Evolutionary conservation across 1,284 basidiomycete genomes (phyloP).

Genomic region (Puccinia coronata): DNA sequence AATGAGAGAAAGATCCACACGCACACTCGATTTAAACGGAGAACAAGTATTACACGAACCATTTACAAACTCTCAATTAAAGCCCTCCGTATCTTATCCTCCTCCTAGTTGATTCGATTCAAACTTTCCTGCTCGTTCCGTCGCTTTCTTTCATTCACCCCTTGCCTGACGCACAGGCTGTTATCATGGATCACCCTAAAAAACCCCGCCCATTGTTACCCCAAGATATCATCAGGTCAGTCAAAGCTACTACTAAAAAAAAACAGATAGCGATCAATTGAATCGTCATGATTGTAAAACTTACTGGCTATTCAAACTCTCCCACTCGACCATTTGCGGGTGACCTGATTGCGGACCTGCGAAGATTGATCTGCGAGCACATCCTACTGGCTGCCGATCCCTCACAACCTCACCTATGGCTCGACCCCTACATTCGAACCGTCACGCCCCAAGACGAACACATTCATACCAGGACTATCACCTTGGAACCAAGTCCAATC

Average conservation of each 20-base stretch:
- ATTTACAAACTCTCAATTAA: background rate
- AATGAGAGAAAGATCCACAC: background rate
- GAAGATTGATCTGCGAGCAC: slow-evolving; percentile 38
- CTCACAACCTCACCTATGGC: slow-evolving; percentile 8
- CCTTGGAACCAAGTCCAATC: slow-evolving; percentile 12
- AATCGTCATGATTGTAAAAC: too few species aligned
- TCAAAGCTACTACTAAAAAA: background rate
- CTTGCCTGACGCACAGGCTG: too few species aligned
- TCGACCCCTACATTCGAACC: slow-evolving; percentile 26
- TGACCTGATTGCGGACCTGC: background rate
- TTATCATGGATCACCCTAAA: background rate
- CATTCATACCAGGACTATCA: background rate
- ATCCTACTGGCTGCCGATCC: slow-evolving; percentile 10
- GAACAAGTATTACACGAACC: background rate
- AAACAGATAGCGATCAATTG: background rate
- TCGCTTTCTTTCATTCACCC: background rate
- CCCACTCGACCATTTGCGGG: background rate
- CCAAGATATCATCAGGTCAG: slow-evolving; percentile 30
- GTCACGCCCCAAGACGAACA: background rate
- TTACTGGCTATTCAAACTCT: background rate
- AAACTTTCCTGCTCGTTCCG: background rate
- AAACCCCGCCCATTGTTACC: background rate
- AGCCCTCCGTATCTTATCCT: too few species aligned
- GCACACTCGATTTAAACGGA: background rate
- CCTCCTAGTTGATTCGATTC: background rate